Conservation (phyloP, 306 rosid genomes). For the Elaeagnus macrophylla region DNA sequence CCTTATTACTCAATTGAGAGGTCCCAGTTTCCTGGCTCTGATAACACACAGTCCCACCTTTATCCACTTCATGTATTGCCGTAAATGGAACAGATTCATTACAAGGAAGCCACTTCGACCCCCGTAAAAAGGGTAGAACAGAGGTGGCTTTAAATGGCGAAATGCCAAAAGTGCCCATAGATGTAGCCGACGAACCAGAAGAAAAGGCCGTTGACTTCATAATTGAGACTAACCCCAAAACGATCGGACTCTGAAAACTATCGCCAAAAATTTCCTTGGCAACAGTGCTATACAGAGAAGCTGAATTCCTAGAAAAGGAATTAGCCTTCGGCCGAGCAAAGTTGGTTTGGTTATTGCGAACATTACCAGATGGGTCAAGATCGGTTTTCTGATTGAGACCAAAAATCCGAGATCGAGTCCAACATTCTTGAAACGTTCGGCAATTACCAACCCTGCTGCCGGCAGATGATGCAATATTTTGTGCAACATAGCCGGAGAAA, state of each 20-base stretch:
- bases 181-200: slow-evolving; percentile 39
- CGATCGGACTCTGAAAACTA: slow-evolving; percentile 39
- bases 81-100: slow-evolving; percentile 44
- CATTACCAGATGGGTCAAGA: slow-evolving; percentile 32
- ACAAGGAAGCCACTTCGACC: slow-evolving; percentile 69
- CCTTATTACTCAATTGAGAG: slow-evolving; percentile 13
- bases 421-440: slow-evolving; percentile 58
- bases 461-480: slow-evolving; percentile 64
- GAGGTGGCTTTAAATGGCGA: slow-evolving; percentile 53
- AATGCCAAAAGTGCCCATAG: slow-evolving; percentile 44
- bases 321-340: slow-evolving; percentile 16
- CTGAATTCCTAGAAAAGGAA: slow-evolving; percentile 22
- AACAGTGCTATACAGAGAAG: slow-evolving; percentile 31
- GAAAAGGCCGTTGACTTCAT: slow-evolving; percentile 58
- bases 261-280: slow-evolving; percentile 57
- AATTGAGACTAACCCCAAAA: slow-evolving; percentile 58
- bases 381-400: slow-evolving; percentile 45
- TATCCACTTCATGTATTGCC: slow-evolving; percentile 41
- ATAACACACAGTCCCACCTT: slow-evolving; percentile 36
- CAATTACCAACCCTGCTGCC: slow-evolving; percentile 37
- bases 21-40: slow-evolving; percentile 1
- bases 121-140: slow-evolving; percentile 54
- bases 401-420: slow-evolving; percentile 49
- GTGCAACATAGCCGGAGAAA: slow-evolving; percentile 81
- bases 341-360: slow-evolving; percentile 30